A percentile compares a stretch with the other conserved stretches of the same genome.
These are phyloP conservation scores for Scutellaria minor DNA, from an alignment of 257 asterid species.

Conservation along the genomic window DNA sequence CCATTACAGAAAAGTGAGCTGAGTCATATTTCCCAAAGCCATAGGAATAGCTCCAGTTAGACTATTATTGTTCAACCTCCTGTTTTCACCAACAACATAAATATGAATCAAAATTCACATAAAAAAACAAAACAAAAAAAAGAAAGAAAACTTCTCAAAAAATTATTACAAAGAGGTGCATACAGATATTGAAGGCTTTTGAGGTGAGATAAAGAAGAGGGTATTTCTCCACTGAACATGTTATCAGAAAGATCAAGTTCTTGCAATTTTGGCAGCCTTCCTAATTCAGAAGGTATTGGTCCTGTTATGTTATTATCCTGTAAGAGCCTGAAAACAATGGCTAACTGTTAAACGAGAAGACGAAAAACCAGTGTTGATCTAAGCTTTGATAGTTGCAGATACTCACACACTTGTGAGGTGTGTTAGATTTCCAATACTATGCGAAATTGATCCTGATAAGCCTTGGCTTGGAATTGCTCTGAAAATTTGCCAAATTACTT, in stretches of 20 bases:
- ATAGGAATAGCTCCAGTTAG: conserved; percentile 79
- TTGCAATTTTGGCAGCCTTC: conserved; percentile 66
- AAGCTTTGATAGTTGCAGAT: background rate
- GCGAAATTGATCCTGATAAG: conserved; percentile 79
- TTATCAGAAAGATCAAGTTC: conserved; percentile 84
- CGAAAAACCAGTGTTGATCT: background rate
- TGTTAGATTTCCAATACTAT: conserved; percentile 74
- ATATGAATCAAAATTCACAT: background rate
- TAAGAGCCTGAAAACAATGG: conserved; percentile 53
- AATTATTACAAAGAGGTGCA: conserved; percentile 31
- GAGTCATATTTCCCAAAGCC: conserved; percentile 76
- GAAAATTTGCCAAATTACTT: conserved; percentile 36
- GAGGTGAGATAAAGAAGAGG: conserved; percentile 68
- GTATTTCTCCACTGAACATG: conserved; percentile 66
- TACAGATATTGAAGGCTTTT: conserved; percentile 77
- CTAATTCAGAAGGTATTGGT: conserved; percentile 72
- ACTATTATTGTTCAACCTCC: conserved; percentile 90
- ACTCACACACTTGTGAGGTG: conserved; percentile 83
- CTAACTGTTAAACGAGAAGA: background rate
- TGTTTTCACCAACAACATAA: conserved; percentile 37
- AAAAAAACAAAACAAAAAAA: background rate
- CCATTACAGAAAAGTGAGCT: conserved; percentile 72
- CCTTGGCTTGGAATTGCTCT: conserved; percentile 86
- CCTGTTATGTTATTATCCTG: conserved; percentile 88
- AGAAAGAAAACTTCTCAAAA: background rate